Percentiles rank a stretch among this genome's conserved stretches.
These are phyloP conservation scores for Polytrichum formosum DNA, from an alignment of 225 moss, liverwort and hornwort species.

Conservation along the genomic window DNA sequence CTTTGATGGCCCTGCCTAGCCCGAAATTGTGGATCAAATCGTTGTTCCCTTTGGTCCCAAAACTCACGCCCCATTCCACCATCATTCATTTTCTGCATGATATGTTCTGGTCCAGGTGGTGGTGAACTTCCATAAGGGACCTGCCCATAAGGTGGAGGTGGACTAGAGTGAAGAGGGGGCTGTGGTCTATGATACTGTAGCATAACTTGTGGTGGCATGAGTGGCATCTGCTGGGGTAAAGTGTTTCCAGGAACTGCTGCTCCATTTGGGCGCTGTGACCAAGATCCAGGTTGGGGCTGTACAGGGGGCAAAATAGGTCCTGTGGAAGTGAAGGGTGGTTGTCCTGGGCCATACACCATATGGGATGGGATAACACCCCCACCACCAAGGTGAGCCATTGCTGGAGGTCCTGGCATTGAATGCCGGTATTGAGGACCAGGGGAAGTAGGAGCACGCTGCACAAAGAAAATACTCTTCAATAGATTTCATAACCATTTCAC, in stretches of 20 bases:
- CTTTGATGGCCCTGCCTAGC: slow-evolving; percentile 62
- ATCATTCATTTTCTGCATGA: slow-evolving; percentile 60
- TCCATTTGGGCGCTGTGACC: slow-evolving; percentile 58
- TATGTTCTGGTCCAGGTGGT: slow-evolving; percentile 59
- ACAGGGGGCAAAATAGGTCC: slow-evolving; percentile 53
- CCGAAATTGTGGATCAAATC: slow-evolving; percentile 54
- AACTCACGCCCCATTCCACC: slow-evolving; percentile 53
- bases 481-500: no score
- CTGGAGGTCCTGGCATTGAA: slow-evolving; percentile 39
- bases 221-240: slow-evolving; percentile 57
- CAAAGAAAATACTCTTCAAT: background rate
- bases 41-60: slow-evolving; percentile 64
- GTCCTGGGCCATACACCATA: slow-evolving; percentile 49
- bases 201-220: slow-evolving; percentile 93
- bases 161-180: slow-evolving; percentile 50
- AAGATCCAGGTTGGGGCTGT: slow-evolving; percentile 47
- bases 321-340: slow-evolving; percentile 53
- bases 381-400: slow-evolving; percentile 37
- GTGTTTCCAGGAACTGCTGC: slow-evolving; percentile 49
- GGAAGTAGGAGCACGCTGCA: slow-evolving; percentile 46
- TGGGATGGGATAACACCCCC: slow-evolving; percentile 58
- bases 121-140: slow-evolving; percentile 59
- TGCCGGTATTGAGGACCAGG: slow-evolving; percentile 64
- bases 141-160: slow-evolving; percentile 51
- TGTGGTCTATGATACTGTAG: slow-evolving; percentile 73